Conservation (phyloP, 352 stramenopile genomes). For the Phytophthora europaea region DNA sequence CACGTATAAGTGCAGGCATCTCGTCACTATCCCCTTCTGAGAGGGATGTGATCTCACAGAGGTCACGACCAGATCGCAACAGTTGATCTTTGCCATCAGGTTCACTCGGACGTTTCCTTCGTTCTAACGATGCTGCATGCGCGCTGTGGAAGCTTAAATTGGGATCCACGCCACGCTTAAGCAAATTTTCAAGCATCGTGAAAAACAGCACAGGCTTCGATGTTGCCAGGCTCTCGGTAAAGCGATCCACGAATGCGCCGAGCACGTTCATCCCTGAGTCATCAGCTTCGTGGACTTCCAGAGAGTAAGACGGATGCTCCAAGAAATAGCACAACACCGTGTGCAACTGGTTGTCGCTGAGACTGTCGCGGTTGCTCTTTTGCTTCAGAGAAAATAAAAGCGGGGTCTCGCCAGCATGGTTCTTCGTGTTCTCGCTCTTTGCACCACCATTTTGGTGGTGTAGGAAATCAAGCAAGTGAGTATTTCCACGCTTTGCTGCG, state of each 20-base stretch:
- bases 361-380: slow-evolving; percentile 32
- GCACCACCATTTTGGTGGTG: slow-evolving; percentile 53
- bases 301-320: slow-evolving; percentile 39
- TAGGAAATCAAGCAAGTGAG: slow-evolving; percentile 79
- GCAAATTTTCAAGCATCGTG: slow-evolving; percentile 54
- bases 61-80: slow-evolving; percentile 35
- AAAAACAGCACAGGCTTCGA: slow-evolving; percentile 38
- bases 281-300: slow-evolving; percentile 53
- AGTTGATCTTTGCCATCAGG: slow-evolving; percentile 20
- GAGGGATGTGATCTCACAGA: slow-evolving; percentile 53
- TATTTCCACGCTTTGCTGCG: slow-evolving; percentile 60
- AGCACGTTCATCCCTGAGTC: slow-evolving; percentile 57
- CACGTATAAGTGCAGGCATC: slow-evolving; percentile 57
- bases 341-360: slow-evolving; percentile 36
- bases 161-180: slow-evolving; percentile 65
- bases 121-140: slow-evolving; percentile 17
- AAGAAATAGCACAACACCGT: slow-evolving; percentile 64
- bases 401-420: slow-evolving; percentile 58
- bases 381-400: slow-evolving; percentile 68
- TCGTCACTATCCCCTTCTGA: slow-evolving; percentile 34
- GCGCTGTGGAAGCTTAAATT: slow-evolving; percentile 57
- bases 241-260: slow-evolving; percentile 65
- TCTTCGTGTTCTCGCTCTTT: slow-evolving; percentile 53
- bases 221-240: slow-evolving; percentile 41
- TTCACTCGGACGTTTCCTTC: slow-evolving; percentile 1